Percentiles rank a stretch among this genome's conserved stretches.
Conservation (phyloP, 352 stramenopile species). For the Globisporangium lucens region DNA sequence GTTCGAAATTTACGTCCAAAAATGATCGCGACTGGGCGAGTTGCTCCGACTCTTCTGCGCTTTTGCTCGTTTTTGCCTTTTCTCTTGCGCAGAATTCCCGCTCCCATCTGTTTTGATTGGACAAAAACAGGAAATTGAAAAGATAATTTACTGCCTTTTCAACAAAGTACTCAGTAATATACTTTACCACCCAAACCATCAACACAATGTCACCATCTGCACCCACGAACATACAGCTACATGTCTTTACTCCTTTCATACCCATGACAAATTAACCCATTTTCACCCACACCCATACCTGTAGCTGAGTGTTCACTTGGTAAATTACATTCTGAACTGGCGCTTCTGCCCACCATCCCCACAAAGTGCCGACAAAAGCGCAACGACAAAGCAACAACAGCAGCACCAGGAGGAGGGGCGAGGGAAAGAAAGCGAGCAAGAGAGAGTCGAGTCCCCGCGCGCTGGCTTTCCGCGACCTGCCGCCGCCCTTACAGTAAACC, state of each 20-base stretch:
- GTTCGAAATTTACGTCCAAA: conserved; percentile 6
- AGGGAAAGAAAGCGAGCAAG: conserved; percentile 7
- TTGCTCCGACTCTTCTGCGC: conserved; percentile 13
- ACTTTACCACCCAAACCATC: neutral
- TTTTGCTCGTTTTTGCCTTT: neutral
- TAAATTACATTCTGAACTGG: conserved; percentile 10
- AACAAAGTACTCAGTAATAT: neutral
- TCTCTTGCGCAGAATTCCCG: conserved; percentile 3
- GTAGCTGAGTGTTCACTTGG: neutral
- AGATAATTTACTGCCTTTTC: neutral
- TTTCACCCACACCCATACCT: neutral
- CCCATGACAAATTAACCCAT: neutral
- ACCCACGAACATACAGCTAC: neutral
- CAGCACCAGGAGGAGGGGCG: neutral
- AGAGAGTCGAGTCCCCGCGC: conserved; percentile 3
- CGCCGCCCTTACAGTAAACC: neutral
- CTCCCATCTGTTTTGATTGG: neutral
- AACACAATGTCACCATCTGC: neutral
- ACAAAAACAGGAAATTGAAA: neutral
- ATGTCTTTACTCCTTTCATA: neutral
- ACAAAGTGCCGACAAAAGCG: neutral
- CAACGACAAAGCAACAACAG: conserved; percentile 2
- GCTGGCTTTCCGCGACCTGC: conserved; percentile 10
- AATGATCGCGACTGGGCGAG: conserved; percentile 4
- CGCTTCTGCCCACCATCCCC: neutral